phyloP scores from a whole-genome alignment of 148 eudicot species.

The Beta vulgaris region DNA sequence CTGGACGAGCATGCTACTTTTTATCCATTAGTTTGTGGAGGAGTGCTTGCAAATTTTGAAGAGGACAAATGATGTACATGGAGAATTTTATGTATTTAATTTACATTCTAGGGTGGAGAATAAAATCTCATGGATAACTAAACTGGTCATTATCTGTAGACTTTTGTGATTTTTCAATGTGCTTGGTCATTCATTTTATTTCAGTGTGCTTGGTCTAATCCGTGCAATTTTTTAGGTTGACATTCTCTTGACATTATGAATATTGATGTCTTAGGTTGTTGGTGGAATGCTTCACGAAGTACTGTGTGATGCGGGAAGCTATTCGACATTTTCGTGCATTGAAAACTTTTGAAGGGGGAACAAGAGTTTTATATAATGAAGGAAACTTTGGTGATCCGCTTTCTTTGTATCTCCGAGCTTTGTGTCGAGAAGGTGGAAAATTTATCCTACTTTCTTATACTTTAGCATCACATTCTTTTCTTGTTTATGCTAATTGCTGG shows the following conservation, averaged over 20 bases:
- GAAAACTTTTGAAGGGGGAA: constrained; percentile 70
- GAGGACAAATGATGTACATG: background rate
- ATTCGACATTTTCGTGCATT: constrained; percentile 95
- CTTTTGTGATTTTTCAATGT: background rate
- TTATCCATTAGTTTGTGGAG: background rate
- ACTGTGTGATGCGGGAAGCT: constrained; percentile 83
- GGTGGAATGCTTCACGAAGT: constrained; percentile 96
- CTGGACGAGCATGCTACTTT: background rate
- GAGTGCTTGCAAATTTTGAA: background rate
- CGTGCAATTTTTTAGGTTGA: background rate
- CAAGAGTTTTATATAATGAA: constrained; percentile 56
- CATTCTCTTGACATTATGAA: background rate
- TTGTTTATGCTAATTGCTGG: background rate
- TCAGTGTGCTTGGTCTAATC: constrained; percentile 11
- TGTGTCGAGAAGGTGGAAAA: constrained; percentile 80
- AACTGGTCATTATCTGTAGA: constrained; percentile 3
- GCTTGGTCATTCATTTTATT: background rate
- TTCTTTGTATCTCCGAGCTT: constrained; percentile 90
- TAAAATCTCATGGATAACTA: background rate
- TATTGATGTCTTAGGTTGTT: constrained; percentile 50
- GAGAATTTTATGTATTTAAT: background rate
- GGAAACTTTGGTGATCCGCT: constrained; percentile 94
- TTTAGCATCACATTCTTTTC: background rate
- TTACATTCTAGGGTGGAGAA: background rate
- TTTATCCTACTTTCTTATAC: background rate